Evolutionary conservation across 106 monocot species (phyloP).

Genomic region (Dioscorea alata): DNA sequence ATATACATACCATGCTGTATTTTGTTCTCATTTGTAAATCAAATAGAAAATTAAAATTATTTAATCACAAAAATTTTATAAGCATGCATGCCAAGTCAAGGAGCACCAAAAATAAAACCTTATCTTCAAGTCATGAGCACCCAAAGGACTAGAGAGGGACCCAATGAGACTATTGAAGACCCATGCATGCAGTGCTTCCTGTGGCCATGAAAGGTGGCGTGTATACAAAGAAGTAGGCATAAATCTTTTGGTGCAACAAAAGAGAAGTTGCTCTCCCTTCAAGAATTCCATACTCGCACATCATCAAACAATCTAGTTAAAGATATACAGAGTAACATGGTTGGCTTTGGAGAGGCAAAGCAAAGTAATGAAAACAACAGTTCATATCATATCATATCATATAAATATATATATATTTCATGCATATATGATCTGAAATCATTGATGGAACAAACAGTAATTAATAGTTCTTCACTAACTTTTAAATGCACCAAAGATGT

Average conservation of each 20-base stretch:
- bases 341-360: not conserved
- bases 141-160: too few species aligned
- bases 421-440: not conserved
- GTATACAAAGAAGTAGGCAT: too few species aligned
- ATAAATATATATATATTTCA: not conserved
- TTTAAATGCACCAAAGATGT: not conserved
- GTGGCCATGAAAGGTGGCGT: too few species aligned
- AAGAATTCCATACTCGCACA: not conserved
- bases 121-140: too few species aligned
- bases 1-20: too few species aligned
- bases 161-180: too few species aligned
- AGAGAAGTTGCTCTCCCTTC: not conserved
- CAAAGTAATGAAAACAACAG: not conserved
- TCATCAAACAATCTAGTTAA: not conserved
- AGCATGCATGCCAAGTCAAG: too few species aligned
- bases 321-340: not conserved
- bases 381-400: not conserved
- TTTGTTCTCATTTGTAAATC: too few species aligned
- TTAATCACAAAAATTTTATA: too few species aligned
- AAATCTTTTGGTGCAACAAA: not conserved
- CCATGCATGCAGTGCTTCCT: too few species aligned
- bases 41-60: too few species aligned
- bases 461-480: not conserved
- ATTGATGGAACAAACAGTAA: not conserved
- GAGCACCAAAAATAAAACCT: too few species aligned